Conservation (phyloP, 352 stramenopile genomes). For the Phytophthora idaei region DNA sequence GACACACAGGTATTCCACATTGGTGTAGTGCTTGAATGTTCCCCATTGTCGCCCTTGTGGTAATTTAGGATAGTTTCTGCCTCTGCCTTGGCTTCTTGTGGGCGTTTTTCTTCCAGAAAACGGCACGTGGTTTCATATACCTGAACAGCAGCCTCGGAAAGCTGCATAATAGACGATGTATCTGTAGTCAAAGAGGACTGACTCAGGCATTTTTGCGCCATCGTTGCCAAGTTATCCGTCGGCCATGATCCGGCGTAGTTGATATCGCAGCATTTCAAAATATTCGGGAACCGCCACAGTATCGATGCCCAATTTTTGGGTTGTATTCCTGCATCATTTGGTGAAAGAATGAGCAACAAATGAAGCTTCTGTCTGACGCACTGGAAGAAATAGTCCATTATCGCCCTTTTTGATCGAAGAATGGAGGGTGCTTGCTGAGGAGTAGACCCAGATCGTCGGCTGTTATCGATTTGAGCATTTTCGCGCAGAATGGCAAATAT, state of each 20-base stretch:
- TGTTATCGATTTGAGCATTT: constrained; percentile 11
- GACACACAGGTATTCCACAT: constrained; percentile 6
- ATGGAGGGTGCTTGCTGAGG: not conserved
- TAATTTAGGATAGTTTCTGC: not conserved
- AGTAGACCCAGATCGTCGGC: not conserved
- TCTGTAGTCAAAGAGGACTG: constrained; percentile 20
- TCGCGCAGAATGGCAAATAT: constrained; percentile 46
- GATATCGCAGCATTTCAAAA: constrained; percentile 49
- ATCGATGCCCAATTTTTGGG: constrained; percentile 25
- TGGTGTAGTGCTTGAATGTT: not conserved
- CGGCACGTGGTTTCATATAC: constrained; percentile 43
- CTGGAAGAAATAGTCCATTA: constrained; percentile 57
- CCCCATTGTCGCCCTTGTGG: not conserved
- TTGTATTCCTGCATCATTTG: not conserved
- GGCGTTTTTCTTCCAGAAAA: constrained; percentile 8
- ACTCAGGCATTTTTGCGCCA: constrained; percentile 53
- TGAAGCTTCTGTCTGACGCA: constrained; percentile 54
- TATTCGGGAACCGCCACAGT: constrained; percentile 45
- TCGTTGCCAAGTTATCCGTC: constrained; percentile 40
- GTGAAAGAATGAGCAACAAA: constrained; percentile 50
- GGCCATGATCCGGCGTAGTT: constrained; percentile 54
- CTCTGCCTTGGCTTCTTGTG: not conserved
- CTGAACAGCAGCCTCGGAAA: constrained; percentile 46
- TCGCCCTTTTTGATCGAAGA: constrained; percentile 51
- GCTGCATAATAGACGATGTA: constrained; percentile 37